Evolutionary conservation across 805 yeast species (phyloP).

Genomic region (Kazachstania taianensis): DNA sequence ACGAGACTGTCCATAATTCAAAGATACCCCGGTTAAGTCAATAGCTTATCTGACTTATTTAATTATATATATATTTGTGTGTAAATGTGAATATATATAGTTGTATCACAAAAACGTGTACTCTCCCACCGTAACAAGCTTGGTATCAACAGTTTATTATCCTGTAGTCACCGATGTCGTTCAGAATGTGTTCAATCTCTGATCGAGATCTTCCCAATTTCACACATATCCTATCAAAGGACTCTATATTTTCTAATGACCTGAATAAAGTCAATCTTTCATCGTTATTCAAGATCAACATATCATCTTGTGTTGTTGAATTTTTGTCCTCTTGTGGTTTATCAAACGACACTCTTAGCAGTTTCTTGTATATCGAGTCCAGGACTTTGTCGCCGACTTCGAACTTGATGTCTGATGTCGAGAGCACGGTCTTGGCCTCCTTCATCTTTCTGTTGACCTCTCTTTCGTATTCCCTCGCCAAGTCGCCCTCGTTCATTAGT

Average conservation of each 20-base stretch:
- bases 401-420: conserved; percentile 27
- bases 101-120: no score
- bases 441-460: not conserved
- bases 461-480: conserved; percentile 11
- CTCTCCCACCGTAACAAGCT: no score
- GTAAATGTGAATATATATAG: not conserved
- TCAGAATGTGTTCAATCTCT: conserved; percentile 43
- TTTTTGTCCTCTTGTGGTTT: conserved; percentile 4
- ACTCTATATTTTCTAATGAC: conserved; percentile 41
- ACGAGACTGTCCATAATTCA: no score
- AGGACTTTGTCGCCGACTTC: conserved; percentile 25
- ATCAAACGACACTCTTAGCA: conserved; percentile 24
- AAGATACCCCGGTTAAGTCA: no score
- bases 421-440: conserved; percentile 8
- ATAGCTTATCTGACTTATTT: not conserved
- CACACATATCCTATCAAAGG: conserved; percentile 61
- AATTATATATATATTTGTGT: not conserved
- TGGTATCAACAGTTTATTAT: conserved; percentile 32
- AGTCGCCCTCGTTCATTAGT: conserved; percentile 6
- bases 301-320: conserved; percentile 2
- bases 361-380: conserved; percentile 22
- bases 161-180: conserved; percentile 41
- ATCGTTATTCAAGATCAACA: conserved; percentile 4
- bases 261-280: conserved; percentile 31
- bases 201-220: conserved; percentile 46